Percentiles rank a stretch among this genome's conserved stretches.
phyloP scores from a whole-genome alignment of 1,139 yeast genomes.

The Entelexis paramagnoliae region DNA sequence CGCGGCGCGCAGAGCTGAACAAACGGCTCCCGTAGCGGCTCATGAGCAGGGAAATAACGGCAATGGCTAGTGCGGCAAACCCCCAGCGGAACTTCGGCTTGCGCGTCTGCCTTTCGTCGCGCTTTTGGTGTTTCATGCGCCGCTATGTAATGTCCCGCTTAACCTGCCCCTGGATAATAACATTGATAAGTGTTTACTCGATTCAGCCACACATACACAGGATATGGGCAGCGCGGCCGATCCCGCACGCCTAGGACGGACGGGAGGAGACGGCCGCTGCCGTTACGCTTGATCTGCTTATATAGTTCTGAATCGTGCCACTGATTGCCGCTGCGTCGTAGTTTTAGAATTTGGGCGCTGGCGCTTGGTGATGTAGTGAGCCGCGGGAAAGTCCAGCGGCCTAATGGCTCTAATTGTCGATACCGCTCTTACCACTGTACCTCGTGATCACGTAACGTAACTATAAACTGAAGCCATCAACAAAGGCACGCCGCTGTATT shows the following conservation, averaged over 20 bases:
- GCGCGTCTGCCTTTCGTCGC: too few relatives aligned
- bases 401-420: too few relatives aligned
- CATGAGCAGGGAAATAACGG: not conserved
- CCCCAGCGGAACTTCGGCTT: not conserved
- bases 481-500: not conserved
- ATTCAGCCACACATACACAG: not conserved
- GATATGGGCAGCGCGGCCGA: not conserved
- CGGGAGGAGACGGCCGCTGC: too few relatives aligned
- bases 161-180: not conserved
- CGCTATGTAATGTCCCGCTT: not conserved
- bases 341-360: too few relatives aligned
- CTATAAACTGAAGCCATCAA: not conserved
- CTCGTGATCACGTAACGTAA: not conserved
- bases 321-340: not conserved
- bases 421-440: too few relatives aligned
- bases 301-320: too few relatives aligned
- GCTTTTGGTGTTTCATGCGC: not conserved
- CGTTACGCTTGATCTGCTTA: too few relatives aligned
- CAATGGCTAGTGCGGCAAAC: not conserved
- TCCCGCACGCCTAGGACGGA: too few relatives aligned
- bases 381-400: too few relatives aligned
- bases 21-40: not conserved
- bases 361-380: too few relatives aligned
- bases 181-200: not conserved
- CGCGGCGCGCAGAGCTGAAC: not conserved